Base-by-base conservation (phyloP, 2,329 filamentous ascomycete species). In the Chrysoporthe deuterocubensis region DNA sequence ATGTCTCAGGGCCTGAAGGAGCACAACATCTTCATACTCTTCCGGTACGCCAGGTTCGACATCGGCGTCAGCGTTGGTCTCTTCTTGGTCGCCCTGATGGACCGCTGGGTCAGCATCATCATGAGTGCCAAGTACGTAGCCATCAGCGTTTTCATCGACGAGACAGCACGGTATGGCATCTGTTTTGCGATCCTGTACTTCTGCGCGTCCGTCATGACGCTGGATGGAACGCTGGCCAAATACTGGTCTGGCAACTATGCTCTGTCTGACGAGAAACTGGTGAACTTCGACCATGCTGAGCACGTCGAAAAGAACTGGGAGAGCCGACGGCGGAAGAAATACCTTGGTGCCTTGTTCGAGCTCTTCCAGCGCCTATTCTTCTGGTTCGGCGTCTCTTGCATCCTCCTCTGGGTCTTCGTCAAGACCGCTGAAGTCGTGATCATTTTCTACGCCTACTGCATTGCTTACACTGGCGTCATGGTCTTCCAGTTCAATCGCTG, bases 181-280 rank as follows among this genome's bases (percentile, higher is more conserved):
- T 81, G 79, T 62, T 77, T 81, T 48, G 76, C 76, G 16, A 75
- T 81, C 42, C 71, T 78, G 3, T 81, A 81, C 71, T 81, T 81
- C 68, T 77, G 79, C 56, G 73, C 76, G 2, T 75, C 76, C 0
- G 78, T 79, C 69, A 79, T 81, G 72, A 72, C 75, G 3, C 73
- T 81, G 6, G 80, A 81, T 62, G 72, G 72, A 7, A 76, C 76
- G 3, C 72, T 80, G 32, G 76, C 78, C 66, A 74, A 77, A 26
- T 78, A 79, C 70, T 80, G 79, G 79, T 72, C 74, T 8, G 70
- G 73, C 18, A 75, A 74, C 52, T 77, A 76, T 59, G 73, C 75
- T 18, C 71, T 78, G 50, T 79, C 78, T 0, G 73, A 75, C 11
- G 76, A 78, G 65, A 78, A 76, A 67, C 72, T 80, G 32, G 71